Base-by-base conservation (phyloP, 441 rosid species). In the Gossypium gossypioides region DNA sequence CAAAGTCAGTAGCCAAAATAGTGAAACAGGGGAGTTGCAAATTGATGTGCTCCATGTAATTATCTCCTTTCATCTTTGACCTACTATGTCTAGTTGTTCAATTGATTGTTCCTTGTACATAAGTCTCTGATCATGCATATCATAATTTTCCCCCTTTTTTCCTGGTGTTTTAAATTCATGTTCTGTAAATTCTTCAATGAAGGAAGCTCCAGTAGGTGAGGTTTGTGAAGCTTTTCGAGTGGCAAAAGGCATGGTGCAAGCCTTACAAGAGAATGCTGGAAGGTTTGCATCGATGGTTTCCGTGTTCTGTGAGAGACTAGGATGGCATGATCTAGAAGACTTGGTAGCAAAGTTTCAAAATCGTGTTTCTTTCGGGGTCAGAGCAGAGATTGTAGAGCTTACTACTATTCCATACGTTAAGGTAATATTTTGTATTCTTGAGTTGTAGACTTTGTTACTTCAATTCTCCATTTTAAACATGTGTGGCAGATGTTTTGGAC, bases 231-330 rank as follows among this genome's bases (percentile, higher is more conserved):
- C 91, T 75, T 96, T 86, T 79, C 92, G 87, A 84, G 99, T 91
- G 74, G 97, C 97, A 55, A 86, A 97, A 85, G 99, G 98, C 76
- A 93, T 89, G 97, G 97, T 93, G 84, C 99, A 93, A 86, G 84
- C 93, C 8, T 85, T 96, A 78, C 98, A 93, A 82, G 99, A 96
- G 84, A 96, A 89, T 83, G 88, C 98, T 79, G 99, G 99, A 81
- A 84, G 99, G 84, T 96, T 91, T 89, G 93, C 97, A 71, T 87
- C 97, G 74, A 93, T 96, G 99, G 96, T 93, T 81, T 86, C 98
- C 19, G 83, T 96, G 76, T 96, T 96, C 80, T 96, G 97, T 74
- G 96, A 93, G 85, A 90, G 94, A 82, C 93, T 96, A 74, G 98
- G 98, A 64, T 96, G 99, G 97, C 93, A 88, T 86, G 99, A 93